Evolutionary conservation across 768 basidiomycete species (phyloP).

Genomic region (Austroboletus festivus): DNA sequence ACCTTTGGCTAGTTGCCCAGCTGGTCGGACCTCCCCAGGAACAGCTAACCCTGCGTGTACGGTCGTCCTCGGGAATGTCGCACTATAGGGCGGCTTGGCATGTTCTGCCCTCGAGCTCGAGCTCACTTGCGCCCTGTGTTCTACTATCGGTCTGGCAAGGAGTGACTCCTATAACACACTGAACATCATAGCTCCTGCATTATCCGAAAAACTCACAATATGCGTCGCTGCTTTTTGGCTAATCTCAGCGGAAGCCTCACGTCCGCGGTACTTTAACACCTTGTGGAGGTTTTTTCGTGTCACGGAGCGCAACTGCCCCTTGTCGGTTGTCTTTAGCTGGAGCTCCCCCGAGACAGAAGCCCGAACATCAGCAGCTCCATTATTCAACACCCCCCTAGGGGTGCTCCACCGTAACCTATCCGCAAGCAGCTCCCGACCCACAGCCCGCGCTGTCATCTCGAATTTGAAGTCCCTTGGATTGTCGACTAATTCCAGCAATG

Average conservation of each 20-base stretch:
- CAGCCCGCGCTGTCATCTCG: slow-evolving; percentile 83
- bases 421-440: slow-evolving; percentile 79
- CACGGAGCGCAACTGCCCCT: slow-evolving; percentile 50
- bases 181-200: slow-evolving; percentile 1
- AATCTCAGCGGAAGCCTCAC: slow-evolving; percentile 45
- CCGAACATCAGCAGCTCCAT: slow-evolving; percentile 44
- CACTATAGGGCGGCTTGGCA: slow-evolving; percentile 19
- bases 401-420: slow-evolving; percentile 46
- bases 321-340: slow-evolving; percentile 34
- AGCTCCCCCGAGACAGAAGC: slow-evolving; percentile 51
- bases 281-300: slow-evolving; percentile 79
- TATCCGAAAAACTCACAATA: slow-evolving; percentile 47
- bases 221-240: slow-evolving; percentile 58
- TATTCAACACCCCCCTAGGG: slow-evolving; percentile 47
- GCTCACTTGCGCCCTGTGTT: slow-evolving; percentile 39
- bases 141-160: slow-evolving; percentile 60
- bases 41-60: slow-evolving; percentile 52
- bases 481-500: slow-evolving; percentile 93
- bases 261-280: slow-evolving; percentile 56
- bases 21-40: slow-evolving; percentile 56
- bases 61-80: slow-evolving; percentile 22
- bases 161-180: slow-evolving; percentile 53
- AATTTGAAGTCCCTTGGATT: slow-evolving; percentile 84
- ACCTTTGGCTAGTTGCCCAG: slow-evolving; percentile 54
- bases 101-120: slow-evolving; percentile 32